phyloP scores from a whole-genome alignment of 495 filamentous ascomycete species.

The Aspergillus steynii region DNA sequence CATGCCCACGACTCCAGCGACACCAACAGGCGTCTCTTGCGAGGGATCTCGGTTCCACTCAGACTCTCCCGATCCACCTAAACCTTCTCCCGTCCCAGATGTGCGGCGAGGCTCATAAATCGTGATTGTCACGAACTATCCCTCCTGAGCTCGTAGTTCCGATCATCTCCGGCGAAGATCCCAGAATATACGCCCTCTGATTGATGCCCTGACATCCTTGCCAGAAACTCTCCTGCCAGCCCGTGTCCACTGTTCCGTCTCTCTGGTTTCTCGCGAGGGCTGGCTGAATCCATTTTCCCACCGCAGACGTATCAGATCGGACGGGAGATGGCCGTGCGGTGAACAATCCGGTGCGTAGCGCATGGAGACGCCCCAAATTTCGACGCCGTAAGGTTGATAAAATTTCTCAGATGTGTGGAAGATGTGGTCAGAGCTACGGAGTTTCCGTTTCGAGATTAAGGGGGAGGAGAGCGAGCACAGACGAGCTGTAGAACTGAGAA shows the following conservation, averaged over 20 bases:
- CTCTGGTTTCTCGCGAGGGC: background rate
- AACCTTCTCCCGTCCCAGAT: background rate
- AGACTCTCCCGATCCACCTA: background rate
- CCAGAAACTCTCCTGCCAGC: background rate
- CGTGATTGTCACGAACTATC: background rate
- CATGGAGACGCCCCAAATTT: background rate
- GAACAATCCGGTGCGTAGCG: conserved; percentile 3
- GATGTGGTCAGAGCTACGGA: background rate
- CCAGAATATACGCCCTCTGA: background rate
- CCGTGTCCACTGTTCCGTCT: background rate
- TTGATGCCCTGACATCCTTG: background rate
- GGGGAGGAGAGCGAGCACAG: background rate
- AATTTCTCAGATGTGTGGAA: background rate
- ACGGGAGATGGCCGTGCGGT: conserved; percentile 6
- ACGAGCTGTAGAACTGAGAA: conserved; percentile 1
- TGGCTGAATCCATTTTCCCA: background rate
- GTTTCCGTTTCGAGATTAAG: background rate
- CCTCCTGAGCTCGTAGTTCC: background rate
- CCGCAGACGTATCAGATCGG: conserved; percentile 2
- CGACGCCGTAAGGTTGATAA: background rate
- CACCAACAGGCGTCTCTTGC: background rate
- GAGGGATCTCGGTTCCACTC: background rate
- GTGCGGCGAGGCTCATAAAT: background rate
- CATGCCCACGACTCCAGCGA: background rate
- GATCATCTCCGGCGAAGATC: conserved; percentile 1